phyloP scores from a whole-genome alignment of 306 rosid species.

The Corylus avellana region DNA sequence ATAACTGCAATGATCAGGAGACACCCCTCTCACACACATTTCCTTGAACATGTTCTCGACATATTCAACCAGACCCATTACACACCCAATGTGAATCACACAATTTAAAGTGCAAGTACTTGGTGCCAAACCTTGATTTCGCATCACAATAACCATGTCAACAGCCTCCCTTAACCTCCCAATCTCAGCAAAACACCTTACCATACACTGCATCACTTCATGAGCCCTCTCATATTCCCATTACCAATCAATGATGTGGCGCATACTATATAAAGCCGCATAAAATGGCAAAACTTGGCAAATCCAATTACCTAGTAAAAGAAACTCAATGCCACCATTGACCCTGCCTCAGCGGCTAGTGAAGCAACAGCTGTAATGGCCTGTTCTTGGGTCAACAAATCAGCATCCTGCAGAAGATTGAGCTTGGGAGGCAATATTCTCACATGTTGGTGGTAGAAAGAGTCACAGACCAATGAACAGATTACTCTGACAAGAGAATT shows the following conservation, averaged over 20 bases:
- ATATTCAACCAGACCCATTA: slow-evolving; percentile 55
- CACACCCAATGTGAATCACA: slow-evolving; percentile 34
- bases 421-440: slow-evolving; percentile 50
- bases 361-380: slow-evolving; percentile 66
- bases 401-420: slow-evolving; percentile 43
- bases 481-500: slow-evolving; percentile 47
- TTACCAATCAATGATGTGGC: slow-evolving; percentile 56
- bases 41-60: slow-evolving; percentile 79
- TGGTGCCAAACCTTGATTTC: slow-evolving; percentile 64
- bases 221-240: slow-evolving; percentile 60
- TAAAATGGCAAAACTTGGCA: slow-evolving; percentile 61
- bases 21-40: slow-evolving; percentile 75
- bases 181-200: slow-evolving; percentile 59
- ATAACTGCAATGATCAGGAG: slow-evolving; percentile 62
- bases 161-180: slow-evolving; percentile 80
- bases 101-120: slow-evolving; percentile 57
- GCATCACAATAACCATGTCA: slow-evolving; percentile 75
- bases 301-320: slow-evolving; percentile 65
- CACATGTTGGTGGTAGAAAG: slow-evolving; percentile 47
- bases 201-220: slow-evolving; percentile 71
- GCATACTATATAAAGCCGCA: slow-evolving; percentile 70
- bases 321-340: slow-evolving; percentile 77
- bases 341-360: slow-evolving; percentile 69
- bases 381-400: slow-evolving; percentile 63
- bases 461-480: slow-evolving; percentile 61